These are phyloP conservation scores for Sphaerulina populicola DNA, from an alignment of 2,329 filamentous ascomycete species.

Conservation along the genomic window DNA sequence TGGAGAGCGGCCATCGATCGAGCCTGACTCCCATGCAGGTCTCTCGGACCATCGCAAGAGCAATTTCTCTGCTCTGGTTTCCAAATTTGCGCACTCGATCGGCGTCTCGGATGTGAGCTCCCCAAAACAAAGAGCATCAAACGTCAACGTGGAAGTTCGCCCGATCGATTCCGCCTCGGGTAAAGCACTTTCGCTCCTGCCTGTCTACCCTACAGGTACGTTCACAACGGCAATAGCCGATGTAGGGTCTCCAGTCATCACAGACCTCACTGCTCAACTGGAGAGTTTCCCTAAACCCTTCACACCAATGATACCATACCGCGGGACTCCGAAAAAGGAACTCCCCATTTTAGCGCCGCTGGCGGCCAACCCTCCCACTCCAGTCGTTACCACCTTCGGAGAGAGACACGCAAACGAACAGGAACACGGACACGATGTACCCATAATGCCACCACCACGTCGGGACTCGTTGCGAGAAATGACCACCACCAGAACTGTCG, in stretches of 20 bases:
- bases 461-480: conserved; percentile 9
- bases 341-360: conserved; percentile 1
- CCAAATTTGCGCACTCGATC: conserved; percentile 26
- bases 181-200: background rate
- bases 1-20: background rate
- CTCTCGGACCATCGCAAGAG: conserved; percentile 11
- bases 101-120: background rate
- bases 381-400: background rate
- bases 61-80: conserved; percentile 20
- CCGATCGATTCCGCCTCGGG: background rate
- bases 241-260: conserved; percentile 5
- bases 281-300: conserved; percentile 17
- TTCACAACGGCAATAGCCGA: background rate
- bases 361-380: conserved; percentile 4
- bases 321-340: background rate
- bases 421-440: background rate
- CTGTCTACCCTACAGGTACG: background rate
- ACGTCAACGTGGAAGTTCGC: conserved; percentile 2
- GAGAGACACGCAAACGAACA: background rate
- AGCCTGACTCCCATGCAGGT: background rate
- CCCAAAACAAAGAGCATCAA: background rate
- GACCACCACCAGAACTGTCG: conserved; percentile 4
- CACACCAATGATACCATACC: background rate
- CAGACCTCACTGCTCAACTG: conserved; percentile 17
- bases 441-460: conserved; percentile 8